Conservation (phyloP, 352 stramenopile genomes). For the Aphanomyces euteiches region DNA sequence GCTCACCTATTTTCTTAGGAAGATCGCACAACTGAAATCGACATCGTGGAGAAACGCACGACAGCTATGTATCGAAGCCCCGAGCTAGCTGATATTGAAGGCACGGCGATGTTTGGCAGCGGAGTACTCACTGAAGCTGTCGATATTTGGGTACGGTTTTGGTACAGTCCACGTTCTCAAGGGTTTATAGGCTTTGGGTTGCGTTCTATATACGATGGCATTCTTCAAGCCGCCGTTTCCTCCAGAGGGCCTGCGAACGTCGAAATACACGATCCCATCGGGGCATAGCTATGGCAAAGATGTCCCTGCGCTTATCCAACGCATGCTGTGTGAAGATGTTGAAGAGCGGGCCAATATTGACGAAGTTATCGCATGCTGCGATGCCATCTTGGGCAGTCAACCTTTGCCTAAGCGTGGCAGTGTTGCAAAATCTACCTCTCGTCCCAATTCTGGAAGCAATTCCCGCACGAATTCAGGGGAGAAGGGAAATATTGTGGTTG, state of each 20-base stretch:
- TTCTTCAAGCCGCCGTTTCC: conserved; percentile 96
- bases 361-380: conserved; percentile 89
- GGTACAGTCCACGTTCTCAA: conserved; percentile 11
- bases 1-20: conserved; percentile 28
- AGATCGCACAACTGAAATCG: conserved; percentile 83
- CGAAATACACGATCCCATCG: conserved; percentile 91
- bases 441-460: not conserved
- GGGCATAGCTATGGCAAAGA: conserved; percentile 86
- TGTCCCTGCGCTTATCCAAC: conserved; percentile 85
- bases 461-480: conserved; percentile 15
- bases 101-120: conserved; percentile 88
- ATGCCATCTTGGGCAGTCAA: conserved; percentile 50
- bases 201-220: conserved; percentile 93
- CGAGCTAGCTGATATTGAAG: conserved; percentile 94
- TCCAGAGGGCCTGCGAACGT: conserved; percentile 91
- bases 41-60: conserved; percentile 94
- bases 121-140: conserved; percentile 89
- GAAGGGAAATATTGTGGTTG: conserved; percentile 56
- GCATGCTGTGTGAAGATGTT: conserved; percentile 88
- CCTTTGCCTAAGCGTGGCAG: conserved; percentile 45
- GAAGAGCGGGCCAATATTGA: conserved; percentile 89
- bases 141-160: conserved; percentile 80
- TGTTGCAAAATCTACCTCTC: conserved; percentile 12
- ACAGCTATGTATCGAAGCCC: conserved; percentile 97
- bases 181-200: conserved; percentile 87